Base-by-base conservation (phyloP, 2,329 filamentous ascomycete species). In the Fusarium albidum region DNA sequence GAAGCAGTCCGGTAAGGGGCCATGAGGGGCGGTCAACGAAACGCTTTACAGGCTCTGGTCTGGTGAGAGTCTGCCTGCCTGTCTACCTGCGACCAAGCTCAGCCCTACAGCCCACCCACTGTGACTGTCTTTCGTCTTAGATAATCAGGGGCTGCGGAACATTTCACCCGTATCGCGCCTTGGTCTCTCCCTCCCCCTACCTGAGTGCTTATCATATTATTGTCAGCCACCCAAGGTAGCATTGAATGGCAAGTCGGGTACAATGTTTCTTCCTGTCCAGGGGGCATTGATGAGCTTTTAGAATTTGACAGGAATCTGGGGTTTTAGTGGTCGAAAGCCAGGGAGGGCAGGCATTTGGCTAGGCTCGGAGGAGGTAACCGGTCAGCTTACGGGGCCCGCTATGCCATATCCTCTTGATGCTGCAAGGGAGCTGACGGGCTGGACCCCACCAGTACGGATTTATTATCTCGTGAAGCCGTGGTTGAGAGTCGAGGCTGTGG, bases 101-200 rank as follows among this genome's bases (percentile, higher is more conserved):
- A 66, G 63, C 63, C 63, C 61, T 66, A 66, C 44, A 56, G 58
- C 55, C 60, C 49, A 49, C 34, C 26, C 49, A 38, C 33, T 35
- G 21, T 35, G 3, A 35, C 33, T 43, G 38, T 45, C 37, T 28
- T 33, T 17, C 31, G 13, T 21, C 28, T 39, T 27, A 43, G 33
- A 15, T 45, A 34, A 42, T 49, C 41, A 55, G 48, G 14, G 28
- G 34, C 18, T 27, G 14, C 42, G 39, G 44, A 14, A 39, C 26
- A 14, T 41, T n/a, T 28, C 26, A 11, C 14, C 15, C 13, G 26
- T 12, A 26, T 31, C 29, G 18, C 12, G 38, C 46, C 32, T 49
- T n/a, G n/a, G n/a, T n/a, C n/a, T n/a, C n/a, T n/a, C n/a, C n/a
- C n/a, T n/a, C n/a, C n/a, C n/a, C n/a, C 17, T 35, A 32, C 18